These are phyloP conservation scores for Dryas alaskensis DNA, from an alignment of 306 rosid species.

Conservation along the genomic window DNA sequence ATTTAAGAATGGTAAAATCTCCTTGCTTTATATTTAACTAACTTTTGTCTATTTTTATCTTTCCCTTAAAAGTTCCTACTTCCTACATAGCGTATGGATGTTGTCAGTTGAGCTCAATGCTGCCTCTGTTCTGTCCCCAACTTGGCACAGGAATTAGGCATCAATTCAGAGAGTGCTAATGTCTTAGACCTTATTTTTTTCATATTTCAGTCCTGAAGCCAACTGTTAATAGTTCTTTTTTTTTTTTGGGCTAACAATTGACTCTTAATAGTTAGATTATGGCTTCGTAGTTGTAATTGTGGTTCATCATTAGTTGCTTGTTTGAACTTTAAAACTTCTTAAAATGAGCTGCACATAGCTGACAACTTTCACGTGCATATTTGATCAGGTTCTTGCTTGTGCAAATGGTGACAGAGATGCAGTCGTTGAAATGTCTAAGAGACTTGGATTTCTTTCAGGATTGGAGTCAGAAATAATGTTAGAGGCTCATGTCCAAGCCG, in stretches of 20 bases:
- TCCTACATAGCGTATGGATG: no score
- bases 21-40: slow-evolving; percentile 13
- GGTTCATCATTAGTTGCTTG: not conserved
- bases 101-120: not conserved
- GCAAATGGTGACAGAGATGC: slow-evolving; percentile 63
- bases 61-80: slow-evolving; percentile 10
- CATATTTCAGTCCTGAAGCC: not conserved
- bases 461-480: slow-evolving; percentile 83
- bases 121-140: not conserved
- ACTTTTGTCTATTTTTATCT: slow-evolving; percentile 11
- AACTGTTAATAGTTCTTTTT: not conserved
- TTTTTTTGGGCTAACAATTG: not conserved
- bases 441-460: slow-evolving; percentile 90
- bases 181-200: not conserved
- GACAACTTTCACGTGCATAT: slow-evolving; percentile 5
- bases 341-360: slow-evolving; percentile 16
- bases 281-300: not conserved
- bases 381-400: slow-evolving; percentile 78
- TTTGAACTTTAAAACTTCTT: not conserved
- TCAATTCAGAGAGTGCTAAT: not conserved
- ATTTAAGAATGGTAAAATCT: slow-evolving; percentile 78
- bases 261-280: not conserved
- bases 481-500: slow-evolving; percentile 93
- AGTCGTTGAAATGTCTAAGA: slow-evolving; percentile 83
- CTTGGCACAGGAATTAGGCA: not conserved